A percentile compares a stretch with the other conserved stretches of the same genome.
These are phyloP conservation scores for Viridothelium virens DNA, from an alignment of 495 filamentous ascomycete species.

Conservation along the genomic window DNA sequence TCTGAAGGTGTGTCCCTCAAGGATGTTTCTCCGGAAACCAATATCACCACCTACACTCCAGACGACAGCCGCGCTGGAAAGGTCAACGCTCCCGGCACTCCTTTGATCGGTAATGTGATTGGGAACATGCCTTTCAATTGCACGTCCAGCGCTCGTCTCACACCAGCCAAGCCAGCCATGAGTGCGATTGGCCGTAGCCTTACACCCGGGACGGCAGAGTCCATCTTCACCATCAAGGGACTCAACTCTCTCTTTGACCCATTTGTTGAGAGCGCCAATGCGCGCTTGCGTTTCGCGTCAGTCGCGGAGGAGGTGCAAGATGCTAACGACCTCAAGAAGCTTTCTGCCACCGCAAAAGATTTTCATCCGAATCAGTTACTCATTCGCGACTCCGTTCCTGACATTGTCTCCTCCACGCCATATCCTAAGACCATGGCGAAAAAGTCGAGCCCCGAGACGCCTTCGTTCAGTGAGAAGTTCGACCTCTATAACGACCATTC, in stretches of 20 bases:
- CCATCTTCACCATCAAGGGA: conserved; percentile 1
- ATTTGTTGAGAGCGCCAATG: neutral
- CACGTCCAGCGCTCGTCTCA: conserved; percentile 5
- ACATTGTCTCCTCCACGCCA: conserved; percentile 8
- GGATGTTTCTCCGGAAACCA: conserved; percentile 12
- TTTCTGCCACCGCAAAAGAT: conserved; percentile 3
- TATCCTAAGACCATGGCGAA: neutral
- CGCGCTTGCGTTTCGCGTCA: neutral
- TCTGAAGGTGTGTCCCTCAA: conserved; percentile 9
- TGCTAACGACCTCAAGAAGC: conserved; percentile 5
- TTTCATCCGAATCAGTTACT: conserved; percentile 5
- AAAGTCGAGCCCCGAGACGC: neutral
- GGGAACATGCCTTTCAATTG: neutral
- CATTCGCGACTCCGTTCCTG: neutral
- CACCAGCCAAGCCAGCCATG: neutral
- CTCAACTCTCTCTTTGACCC: conserved; percentile 7
- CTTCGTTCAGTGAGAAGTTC: neutral
- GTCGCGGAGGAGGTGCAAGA: neutral
- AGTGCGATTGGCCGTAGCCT: neutral
- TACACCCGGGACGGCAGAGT: neutral
- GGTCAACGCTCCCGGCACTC: neutral
- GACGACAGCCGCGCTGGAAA: conserved; percentile 8
- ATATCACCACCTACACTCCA: conserved; percentile 11
- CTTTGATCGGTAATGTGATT: neutral
- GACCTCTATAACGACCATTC: neutral